Evolutionary conservation across 2,329 filamentous ascomycete species (phyloP).

Genomic region (Penicillium glabrum): DNA sequence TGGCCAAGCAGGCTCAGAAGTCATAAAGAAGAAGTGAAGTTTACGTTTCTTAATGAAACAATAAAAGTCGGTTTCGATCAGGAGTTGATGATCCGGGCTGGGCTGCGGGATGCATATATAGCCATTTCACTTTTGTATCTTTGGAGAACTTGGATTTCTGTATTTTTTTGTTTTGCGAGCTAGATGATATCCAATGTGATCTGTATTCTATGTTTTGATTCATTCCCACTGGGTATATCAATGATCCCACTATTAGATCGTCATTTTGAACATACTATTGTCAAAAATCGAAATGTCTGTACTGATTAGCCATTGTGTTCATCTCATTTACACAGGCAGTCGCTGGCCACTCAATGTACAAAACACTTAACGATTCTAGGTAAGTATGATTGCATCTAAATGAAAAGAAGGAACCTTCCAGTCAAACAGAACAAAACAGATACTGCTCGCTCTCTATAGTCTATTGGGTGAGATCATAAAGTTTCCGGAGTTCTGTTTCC

Average conservation of each 20-base stretch:
- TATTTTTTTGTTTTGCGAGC: conserved; percentile 10
- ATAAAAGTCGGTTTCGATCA: conserved; percentile 20
- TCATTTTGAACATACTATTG: not conserved
- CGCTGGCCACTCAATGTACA: too few species aligned
- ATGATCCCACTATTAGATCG: not conserved
- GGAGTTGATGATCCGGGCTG: conserved; percentile 19
- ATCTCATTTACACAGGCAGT: too few species aligned
- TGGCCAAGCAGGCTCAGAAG: conserved; percentile 61
- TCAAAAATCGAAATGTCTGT: not conserved
- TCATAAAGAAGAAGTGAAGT: not conserved
- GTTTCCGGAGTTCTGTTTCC: too few species aligned
- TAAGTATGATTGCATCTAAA: too few species aligned
- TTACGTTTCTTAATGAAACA: conserved; percentile 3
- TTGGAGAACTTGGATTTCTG: conserved; percentile 14
- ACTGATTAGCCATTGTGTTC: too few species aligned
- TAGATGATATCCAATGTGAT: conserved; percentile 32
- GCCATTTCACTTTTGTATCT: conserved; percentile 13
- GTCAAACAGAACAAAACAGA: too few species aligned
- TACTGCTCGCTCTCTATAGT: too few species aligned
- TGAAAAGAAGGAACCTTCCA: too few species aligned
- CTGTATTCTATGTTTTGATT: conserved; percentile 21
- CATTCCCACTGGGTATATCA: not conserved
- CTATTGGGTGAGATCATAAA: too few species aligned
- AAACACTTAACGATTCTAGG: too few species aligned
- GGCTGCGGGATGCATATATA: conserved; percentile 13